These are phyloP conservation scores for Saccharum spontaneum DNA, from an alignment of 176 grass and related monocot genomes.

Conservation along the genomic window DNA sequence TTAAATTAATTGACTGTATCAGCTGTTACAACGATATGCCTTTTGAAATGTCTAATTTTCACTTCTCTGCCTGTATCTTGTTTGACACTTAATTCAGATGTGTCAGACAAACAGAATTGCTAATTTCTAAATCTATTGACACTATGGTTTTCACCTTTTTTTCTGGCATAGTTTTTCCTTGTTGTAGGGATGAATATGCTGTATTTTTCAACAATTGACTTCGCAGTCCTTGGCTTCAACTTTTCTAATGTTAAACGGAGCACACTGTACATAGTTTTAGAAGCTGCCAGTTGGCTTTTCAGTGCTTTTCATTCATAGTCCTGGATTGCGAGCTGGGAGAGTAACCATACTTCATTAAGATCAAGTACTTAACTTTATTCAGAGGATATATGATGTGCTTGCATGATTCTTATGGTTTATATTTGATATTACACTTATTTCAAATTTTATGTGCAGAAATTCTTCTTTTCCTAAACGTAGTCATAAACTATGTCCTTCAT, in stretches of 20 bases:
- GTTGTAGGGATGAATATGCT: not conserved
- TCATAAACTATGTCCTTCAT: not conserved
- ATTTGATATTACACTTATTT: not conserved
- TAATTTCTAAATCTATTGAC: slow-evolving; percentile 14
- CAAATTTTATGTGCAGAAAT: not conserved
- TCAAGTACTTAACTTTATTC: slow-evolving; percentile 25
- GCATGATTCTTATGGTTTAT: slow-evolving; percentile 14
- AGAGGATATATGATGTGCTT: not conserved
- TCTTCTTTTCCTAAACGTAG: slow-evolving; percentile 5
- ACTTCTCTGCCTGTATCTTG: not conserved
- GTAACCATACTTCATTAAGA: slow-evolving; percentile 9
- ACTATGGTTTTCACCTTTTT: not conserved
- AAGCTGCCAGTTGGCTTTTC: not conserved
- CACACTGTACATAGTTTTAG: not conserved
- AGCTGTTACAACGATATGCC: not conserved
- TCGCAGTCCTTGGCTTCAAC: not conserved
- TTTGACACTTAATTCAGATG: not conserved
- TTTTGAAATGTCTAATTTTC: slow-evolving; percentile 8
- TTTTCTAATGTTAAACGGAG: not conserved
- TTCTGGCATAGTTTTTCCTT: slow-evolving; percentile 8
- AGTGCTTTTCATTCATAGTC: slow-evolving; percentile 18
- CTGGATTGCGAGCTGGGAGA: not conserved
- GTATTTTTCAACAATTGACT: slow-evolving; percentile 7
- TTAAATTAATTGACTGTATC: not conserved
- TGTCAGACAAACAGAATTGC: not conserved